A percentile compares a stretch with the other conserved stretches of the same genome.
Evolutionary conservation across 768 basidiomycete genomes (phyloP).

Genomic region (Suillus occidentalis): DNA sequence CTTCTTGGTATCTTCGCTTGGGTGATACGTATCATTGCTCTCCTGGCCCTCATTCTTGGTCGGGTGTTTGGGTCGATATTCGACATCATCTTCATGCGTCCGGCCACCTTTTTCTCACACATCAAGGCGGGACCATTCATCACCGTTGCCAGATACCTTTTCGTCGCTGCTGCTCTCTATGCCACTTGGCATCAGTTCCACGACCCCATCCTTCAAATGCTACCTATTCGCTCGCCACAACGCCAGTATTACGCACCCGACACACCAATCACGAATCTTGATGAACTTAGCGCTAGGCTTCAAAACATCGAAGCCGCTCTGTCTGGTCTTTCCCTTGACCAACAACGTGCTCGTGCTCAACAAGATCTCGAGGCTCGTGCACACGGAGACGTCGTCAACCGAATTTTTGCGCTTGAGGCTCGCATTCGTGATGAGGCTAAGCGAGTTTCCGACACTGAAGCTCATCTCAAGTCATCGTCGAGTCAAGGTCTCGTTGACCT

Average conservation of each 20-base stretch:
- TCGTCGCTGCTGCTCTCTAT: slow-evolving; percentile 45
- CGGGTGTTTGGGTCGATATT: slow-evolving; percentile 48
- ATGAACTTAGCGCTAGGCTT: slow-evolving; percentile 63
- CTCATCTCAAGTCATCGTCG: slow-evolving; percentile 43
- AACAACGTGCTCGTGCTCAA: slow-evolving; percentile 48
- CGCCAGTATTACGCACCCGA: slow-evolving; percentile 54
- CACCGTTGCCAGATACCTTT: slow-evolving; percentile 40
- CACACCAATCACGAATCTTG: slow-evolving; percentile 61
- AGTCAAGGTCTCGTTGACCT: slow-evolving; percentile 48
- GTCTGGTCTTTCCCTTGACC: slow-evolving; percentile 56
- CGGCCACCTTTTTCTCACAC: slow-evolving; percentile 40
- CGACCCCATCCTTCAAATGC: slow-evolving; percentile 32
- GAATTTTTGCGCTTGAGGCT: slow-evolving; percentile 57
- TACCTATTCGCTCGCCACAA: slow-evolving; percentile 34
- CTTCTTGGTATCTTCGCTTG: slow-evolving; percentile 27
- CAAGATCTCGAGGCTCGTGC: slow-evolving; percentile 53
- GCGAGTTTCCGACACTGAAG: slow-evolving; percentile 53
- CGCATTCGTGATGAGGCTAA: slow-evolving; percentile 47
- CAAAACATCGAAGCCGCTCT: slow-evolving; percentile 63
- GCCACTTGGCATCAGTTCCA: slow-evolving; percentile 44
- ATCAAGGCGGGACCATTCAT: slow-evolving; percentile 33
- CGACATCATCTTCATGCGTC: slow-evolving; percentile 50
- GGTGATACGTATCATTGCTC: slow-evolving; percentile 29
- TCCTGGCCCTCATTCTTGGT: slow-evolving; percentile 44
- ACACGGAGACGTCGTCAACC: slow-evolving; percentile 52